phyloP scores from a whole-genome alignment of 2,329 filamentous ascomycete species.

The Neofusicoccum laricinum region DNA sequence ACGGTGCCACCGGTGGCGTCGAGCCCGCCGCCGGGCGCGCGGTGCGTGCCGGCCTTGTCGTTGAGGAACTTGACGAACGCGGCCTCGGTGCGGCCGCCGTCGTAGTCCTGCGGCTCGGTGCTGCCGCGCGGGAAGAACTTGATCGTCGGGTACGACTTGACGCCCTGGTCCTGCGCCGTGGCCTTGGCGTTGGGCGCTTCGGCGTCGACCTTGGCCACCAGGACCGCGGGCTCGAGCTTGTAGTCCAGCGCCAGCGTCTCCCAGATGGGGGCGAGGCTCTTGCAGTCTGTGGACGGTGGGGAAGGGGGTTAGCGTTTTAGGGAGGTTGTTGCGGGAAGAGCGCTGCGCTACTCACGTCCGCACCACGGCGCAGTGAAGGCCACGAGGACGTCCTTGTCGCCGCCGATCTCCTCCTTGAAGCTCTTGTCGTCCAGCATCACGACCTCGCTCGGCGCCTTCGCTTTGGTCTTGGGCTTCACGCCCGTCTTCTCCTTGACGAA shows the following conservation, averaged over 20 bases:
- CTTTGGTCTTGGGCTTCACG: slow-evolving; percentile 73
- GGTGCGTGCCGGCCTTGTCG: slow-evolving; percentile 82
- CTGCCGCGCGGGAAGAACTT: slow-evolving; percentile 93
- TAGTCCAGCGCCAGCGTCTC: slow-evolving; percentile 84
- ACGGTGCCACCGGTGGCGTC: slow-evolving; percentile 79
- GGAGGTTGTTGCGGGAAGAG: background rate
- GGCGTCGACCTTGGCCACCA: slow-evolving; percentile 94
- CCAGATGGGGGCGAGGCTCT: slow-evolving; percentile 85
- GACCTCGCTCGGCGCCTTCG: slow-evolving; percentile 70
- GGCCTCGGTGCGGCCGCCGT: slow-evolving; percentile 71
- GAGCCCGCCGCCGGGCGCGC: slow-evolving; percentile 75
- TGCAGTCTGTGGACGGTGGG: slow-evolving; percentile 71
- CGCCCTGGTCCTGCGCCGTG: slow-evolving; percentile 70
- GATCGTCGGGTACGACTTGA: slow-evolving; percentile 91
- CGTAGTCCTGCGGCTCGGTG: slow-evolving; percentile 68
- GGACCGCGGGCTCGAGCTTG: slow-evolving; percentile 69
- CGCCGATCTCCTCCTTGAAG: slow-evolving; percentile 75
- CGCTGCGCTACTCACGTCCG: slow-evolving; percentile 70
- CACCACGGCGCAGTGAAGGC: slow-evolving; percentile 99
- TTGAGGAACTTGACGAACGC: slow-evolving; percentile 82
- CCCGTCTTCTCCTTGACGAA: slow-evolving; percentile 89
- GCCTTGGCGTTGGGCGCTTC: slow-evolving; percentile 83
- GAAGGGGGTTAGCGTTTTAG: background rate
- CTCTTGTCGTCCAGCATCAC: slow-evolving; percentile 74
- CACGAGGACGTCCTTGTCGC: slow-evolving; percentile 86